These are phyloP conservation scores for Podochytrium sp. DNA, from an alignment of 192 early-diverging fungal genomes.

Conservation along the genomic window DNA sequence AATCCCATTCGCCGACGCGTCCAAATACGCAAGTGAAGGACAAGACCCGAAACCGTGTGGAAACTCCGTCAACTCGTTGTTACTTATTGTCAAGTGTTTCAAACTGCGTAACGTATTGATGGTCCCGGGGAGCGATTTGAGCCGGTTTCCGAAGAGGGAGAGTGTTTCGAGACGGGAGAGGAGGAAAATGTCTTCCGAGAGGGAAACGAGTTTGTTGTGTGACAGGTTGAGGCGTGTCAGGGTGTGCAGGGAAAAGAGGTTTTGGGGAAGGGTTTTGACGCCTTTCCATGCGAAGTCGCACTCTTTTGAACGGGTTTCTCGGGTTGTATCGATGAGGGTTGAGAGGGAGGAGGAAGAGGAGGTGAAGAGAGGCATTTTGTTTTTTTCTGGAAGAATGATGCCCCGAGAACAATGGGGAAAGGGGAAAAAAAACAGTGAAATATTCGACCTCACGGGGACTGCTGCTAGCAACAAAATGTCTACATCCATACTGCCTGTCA, in stretches of 20 bases:
- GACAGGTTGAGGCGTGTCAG: slow-evolving; percentile 35
- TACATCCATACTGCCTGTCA: too few relatives aligned
- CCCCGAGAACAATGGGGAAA: too few relatives aligned
- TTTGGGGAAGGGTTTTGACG: background rate
- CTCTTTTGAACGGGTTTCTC: background rate
- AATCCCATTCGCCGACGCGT: slow-evolving; percentile 43
- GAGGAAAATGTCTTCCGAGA: slow-evolving; percentile 30
- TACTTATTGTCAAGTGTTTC: slow-evolving; percentile 35
- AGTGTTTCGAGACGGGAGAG: slow-evolving; percentile 41
- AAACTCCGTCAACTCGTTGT: slow-evolving; percentile 43
- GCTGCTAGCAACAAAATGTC: too few relatives aligned
- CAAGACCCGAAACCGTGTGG: slow-evolving; percentile 47
- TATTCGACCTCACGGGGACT: too few relatives aligned
- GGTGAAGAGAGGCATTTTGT: background rate
- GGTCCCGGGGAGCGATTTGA: slow-evolving; percentile 34
- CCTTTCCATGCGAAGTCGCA: background rate
- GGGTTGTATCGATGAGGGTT: background rate
- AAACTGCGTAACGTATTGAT: slow-evolving; percentile 26
- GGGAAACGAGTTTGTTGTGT: slow-evolving; percentile 24
- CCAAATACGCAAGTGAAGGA: slow-evolving; percentile 42
- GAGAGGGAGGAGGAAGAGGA: background rate
- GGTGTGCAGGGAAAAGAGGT: background rate
- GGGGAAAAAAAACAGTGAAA: too few relatives aligned
- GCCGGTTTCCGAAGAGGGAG: slow-evolving; percentile 44
- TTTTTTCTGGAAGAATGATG: too few relatives aligned